A percentile compares a stretch with the other conserved stretches of the same genome.
phyloP scores from a whole-genome alignment of 2,329 filamentous ascomycete genomes.

The Aspergillus sp. region DNA sequence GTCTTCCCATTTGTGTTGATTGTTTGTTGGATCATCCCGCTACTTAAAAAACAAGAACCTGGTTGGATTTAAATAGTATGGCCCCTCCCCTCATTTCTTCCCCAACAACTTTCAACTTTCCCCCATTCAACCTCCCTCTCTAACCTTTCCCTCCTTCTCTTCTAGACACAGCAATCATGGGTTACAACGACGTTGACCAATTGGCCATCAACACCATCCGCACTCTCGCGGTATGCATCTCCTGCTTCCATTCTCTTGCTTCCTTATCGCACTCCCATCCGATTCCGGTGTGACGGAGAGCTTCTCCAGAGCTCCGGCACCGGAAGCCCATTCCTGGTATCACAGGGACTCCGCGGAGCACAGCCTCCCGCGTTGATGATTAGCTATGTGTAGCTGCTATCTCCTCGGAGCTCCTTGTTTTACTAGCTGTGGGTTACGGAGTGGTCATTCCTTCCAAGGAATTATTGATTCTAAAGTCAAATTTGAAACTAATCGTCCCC shows the following conservation, averaged over 20 bases:
- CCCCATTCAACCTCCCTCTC: constrained; percentile 15
- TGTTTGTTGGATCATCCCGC: constrained; percentile 6
- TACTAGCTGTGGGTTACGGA: background rate
- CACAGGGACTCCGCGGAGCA: background rate
- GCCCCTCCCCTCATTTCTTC: constrained; percentile 1
- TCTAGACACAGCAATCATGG: constrained; percentile 64
- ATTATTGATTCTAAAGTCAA: background rate
- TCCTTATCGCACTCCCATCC: constrained; percentile 9
- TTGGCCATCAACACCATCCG: constrained; percentile 98
- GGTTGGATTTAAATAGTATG: constrained; percentile 21
- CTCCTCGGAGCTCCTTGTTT: background rate
- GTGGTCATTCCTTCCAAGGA: background rate
- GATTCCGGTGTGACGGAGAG: background rate
- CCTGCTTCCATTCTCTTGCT: constrained; percentile 12
- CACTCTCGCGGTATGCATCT: constrained; percentile 79
- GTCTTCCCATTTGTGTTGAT: constrained; percentile 16
- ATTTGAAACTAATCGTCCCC: constrained; percentile 18
- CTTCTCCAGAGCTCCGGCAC: background rate
- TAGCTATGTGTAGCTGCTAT: background rate
- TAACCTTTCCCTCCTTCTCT: constrained; percentile 12
- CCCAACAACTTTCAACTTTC: constrained; percentile 9
- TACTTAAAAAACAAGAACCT: background rate
- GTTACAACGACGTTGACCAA: constrained; percentile 83
- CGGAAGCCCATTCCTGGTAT: background rate
- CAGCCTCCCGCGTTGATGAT: background rate